Percentiles rank a stretch among this genome's conserved stretches.
These are phyloP conservation scores for Ceriops zippeliana DNA, from an alignment of 345 rosid genomes.

Conservation along the genomic window DNA sequence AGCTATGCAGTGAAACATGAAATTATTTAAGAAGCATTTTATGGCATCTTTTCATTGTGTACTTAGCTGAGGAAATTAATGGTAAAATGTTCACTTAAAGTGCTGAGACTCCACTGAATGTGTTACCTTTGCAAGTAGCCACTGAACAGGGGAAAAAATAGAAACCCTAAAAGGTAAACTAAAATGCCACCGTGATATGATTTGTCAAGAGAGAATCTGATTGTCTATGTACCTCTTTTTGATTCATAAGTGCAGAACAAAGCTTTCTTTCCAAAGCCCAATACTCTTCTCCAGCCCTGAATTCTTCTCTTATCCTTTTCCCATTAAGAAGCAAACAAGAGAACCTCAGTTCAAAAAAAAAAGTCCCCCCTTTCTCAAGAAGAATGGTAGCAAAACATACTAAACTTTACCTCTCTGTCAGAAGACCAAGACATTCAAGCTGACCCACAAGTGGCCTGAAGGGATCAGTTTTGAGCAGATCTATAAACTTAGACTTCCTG, in stretches of 20 bases:
- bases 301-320: conserved; percentile 62
- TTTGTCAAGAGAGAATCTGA: not conserved
- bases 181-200: not conserved
- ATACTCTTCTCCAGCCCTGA: conserved; percentile 67
- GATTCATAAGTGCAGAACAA: conserved; percentile 51
- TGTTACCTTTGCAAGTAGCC: no score
- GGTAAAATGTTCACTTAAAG: no score
- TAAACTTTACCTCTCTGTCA: conserved; percentile 52
- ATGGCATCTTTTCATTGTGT: not conserved
- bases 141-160: no score
- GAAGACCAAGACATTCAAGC: conserved; percentile 55
- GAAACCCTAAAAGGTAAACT: no score
- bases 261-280: conserved; percentile 92
- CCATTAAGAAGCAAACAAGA: conserved; percentile 10
- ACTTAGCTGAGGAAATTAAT: not conserved
- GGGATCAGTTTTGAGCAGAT: conserved; percentile 43
- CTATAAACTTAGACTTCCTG: conserved; percentile 24
- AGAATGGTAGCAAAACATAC: not conserved
- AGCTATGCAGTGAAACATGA: not conserved
- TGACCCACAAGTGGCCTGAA: conserved; percentile 47
- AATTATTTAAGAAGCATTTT: not conserved
- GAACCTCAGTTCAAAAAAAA: conserved; percentile 3
- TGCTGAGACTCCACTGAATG: no score
- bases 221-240: conserved; percentile 39
- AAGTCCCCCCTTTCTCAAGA: not conserved